Evolutionary conservation across 495 filamentous ascomycete species (phyloP), one percentile per base, ranked within the genome.

Genomic region (Clohesyomyces aquaticus): DNA sequence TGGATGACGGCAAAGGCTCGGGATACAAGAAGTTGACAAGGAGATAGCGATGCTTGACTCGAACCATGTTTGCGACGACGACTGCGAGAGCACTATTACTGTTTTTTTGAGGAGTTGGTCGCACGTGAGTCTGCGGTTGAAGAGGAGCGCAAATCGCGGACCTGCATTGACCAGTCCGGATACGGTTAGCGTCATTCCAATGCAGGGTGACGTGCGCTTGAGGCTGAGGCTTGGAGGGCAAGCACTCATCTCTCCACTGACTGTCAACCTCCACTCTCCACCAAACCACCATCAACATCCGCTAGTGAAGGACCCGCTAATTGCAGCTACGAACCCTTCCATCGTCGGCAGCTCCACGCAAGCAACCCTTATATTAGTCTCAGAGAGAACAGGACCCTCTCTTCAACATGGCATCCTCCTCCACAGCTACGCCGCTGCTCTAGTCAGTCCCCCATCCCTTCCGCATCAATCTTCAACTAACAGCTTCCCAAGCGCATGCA

Each of bases 31-130:
- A 91, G 74, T 92, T 87, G 54, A 97, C 82, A 28, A 98, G 84
- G 41, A 98, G 86, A 73, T 98, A 98, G 61, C 94, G 89, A 75
- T 94, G 85, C 79, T 98, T 98, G 66, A 96, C 79, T 71, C 94
- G 91, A 62, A 98, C 94, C 94, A 98, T 98, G n/a, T 35, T 62
- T 38, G 27, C 23, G 1, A 26, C 46, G 50, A 48, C 14, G 27
- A 28, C n/a, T n/a, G n/a, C n/a, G n/a, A n/a, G 18, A 4, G 16
- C 10, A 49, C 10, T 10, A 49, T 21, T 19, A 49, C 27, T 49
- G 27, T 6, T 21, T 3, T 25, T 47, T 4, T 47, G 43, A 19
- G 43, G n/a, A n/a, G 43, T 47, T 14, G 22, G 3, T n/a, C n/a
- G n/a, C n/a, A n/a, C n/a, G n/a, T n/a, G n/a, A n/a, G n/a, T n/a